Evolutionary conservation across 1,284 basidiomycete genomes (phyloP).

Genomic region (Agaricales sp.): DNA sequence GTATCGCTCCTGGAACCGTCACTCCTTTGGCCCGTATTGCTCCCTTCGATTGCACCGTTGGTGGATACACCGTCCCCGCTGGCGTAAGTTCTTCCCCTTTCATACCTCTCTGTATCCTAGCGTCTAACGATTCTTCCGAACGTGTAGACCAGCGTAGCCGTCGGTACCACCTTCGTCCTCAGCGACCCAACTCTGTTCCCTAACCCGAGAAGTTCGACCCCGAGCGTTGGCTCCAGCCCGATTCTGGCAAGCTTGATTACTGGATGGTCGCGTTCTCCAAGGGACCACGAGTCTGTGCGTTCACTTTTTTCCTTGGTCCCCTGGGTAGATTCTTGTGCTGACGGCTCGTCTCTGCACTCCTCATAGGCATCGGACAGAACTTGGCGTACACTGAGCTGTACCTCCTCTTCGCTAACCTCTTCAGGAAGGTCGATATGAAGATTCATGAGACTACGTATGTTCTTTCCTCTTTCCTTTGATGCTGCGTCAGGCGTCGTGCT

Average conservation of each 20-base stretch:
- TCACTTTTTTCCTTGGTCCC: no score
- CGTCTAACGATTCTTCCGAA: slow-evolving; percentile 12
- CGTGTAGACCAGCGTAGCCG: no score
- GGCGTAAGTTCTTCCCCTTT: slow-evolving; percentile 16
- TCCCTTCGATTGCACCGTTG: slow-evolving; percentile 15
- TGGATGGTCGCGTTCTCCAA: slow-evolving; percentile 25
- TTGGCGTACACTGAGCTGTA: slow-evolving; percentile 28
- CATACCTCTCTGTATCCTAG: slow-evolving; percentile 1
- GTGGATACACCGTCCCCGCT: slow-evolving; percentile 17
- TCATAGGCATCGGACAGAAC: no score
- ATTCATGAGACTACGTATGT: slow-evolving; percentile 20
- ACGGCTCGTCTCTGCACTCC: no score
- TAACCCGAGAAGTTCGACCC: no score
- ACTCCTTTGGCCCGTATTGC: slow-evolving; percentile 22
- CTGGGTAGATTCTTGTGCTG: no score
- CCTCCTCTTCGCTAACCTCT: slow-evolving; percentile 23
- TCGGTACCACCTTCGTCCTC: no score
- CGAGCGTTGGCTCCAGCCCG: no score
- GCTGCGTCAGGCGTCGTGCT: no score
- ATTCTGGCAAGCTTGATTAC: no score
- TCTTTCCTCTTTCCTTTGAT: not conserved
- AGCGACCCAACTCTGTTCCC: no score
- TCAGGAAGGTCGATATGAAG: slow-evolving; percentile 24
- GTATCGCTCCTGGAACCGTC: slow-evolving; percentile 22
- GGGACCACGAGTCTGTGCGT: slow-evolving; percentile 26